Evolutionary conservation across 495 filamentous ascomycete genomes (phyloP).

Genomic region (Aspergillus biplanus): DNA sequence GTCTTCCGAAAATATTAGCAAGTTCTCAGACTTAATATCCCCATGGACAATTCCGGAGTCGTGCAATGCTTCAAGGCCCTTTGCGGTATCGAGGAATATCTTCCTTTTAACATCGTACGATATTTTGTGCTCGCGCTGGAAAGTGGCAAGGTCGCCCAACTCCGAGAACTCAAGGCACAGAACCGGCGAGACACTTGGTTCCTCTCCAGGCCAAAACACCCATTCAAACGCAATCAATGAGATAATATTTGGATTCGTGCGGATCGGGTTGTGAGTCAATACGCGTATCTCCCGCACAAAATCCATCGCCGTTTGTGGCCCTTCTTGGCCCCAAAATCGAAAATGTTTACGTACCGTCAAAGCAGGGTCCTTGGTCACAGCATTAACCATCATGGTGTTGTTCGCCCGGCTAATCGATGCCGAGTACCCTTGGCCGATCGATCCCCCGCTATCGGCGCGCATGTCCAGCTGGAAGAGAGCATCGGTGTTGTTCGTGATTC

Average conservation of each 20-base stretch:
- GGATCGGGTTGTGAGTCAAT: background rate
- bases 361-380: background rate
- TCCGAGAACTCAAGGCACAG: background rate
- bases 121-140: background rate
- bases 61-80: background rate
- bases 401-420: background rate
- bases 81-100: background rate
- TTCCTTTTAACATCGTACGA: background rate
- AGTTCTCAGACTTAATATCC: constrained; percentile 5
- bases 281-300: background rate
- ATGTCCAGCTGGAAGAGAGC: background rate
- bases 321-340: background rate
- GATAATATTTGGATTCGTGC: background rate
- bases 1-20: background rate
- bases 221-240: background rate
- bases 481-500: background rate
- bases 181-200: background rate
- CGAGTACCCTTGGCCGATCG: background rate
- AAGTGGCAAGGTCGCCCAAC: background rate
- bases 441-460: background rate
- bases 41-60: background rate
- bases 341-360: background rate
- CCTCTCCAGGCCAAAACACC: background rate
- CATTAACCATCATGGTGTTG: background rate
- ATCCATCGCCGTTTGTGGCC: background rate